Conservation (phyloP, 2,329 filamentous ascomycete species). For the Talaromyces sp. region DNA sequence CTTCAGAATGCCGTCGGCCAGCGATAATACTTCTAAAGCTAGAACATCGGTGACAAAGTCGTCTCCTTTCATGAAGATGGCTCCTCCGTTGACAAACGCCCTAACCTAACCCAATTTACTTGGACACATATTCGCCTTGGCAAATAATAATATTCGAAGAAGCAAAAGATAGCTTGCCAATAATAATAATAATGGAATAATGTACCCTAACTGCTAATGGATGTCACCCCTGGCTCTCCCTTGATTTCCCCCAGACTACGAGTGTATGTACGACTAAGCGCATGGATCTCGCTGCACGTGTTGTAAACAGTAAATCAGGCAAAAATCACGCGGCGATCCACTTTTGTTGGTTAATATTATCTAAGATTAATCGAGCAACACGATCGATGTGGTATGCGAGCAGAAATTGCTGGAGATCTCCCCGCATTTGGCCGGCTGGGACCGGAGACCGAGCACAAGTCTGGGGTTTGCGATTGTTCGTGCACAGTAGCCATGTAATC, state of each 20-base stretch:
- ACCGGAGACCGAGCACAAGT: neutral
- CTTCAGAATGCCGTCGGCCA: neutral
- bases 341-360: neutral
- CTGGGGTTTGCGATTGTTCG: neutral
- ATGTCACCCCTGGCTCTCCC: neutral
- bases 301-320: neutral
- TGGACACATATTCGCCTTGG: neutral
- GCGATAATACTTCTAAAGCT: constrained; percentile 1
- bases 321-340: neutral
- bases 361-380: neutral
- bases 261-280: neutral
- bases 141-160: neutral
- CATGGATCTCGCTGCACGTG: neutral
- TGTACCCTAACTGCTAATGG: neutral
- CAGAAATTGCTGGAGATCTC: neutral
- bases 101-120: neutral
- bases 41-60: neutral
- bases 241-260: neutral
- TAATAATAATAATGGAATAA: neutral
- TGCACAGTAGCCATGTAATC: neutral
- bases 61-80: neutral
- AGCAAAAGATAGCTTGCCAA: neutral
- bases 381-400: neutral
- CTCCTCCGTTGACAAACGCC: neutral
- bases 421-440: constrained; percentile 1